Evolutionary conservation across 495 filamentous ascomycete species (phyloP), one percentile per base, ranked within the genome.

Genomic region (Viridothelium virens): DNA sequence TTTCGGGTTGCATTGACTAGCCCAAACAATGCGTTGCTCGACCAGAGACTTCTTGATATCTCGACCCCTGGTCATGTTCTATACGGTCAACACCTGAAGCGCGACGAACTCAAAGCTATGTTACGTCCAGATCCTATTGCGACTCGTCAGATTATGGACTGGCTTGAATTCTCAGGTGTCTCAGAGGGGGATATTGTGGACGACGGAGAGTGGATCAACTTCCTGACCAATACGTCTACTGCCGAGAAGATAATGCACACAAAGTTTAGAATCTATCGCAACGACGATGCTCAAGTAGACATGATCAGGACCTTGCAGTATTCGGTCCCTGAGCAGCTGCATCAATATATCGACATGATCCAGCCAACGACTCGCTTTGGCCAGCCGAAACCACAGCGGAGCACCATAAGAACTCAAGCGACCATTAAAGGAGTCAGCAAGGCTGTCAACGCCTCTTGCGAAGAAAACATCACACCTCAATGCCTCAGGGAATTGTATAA

Each of bases 1-100:
- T 72, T 77, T 62, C 70, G 73, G 62, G 76, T 77, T 63, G 76
- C 74, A 34, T 66, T 77, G 12, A 68, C 67, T 9, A 68, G 85
- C 67, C 76, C 82, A 37, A 83, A 83, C 44, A 75, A 79, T 33
- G 77, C 70, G 7, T 73, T 79, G 12, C 84, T 90, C 47, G 86
- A 90, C 72, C 77, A 85, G 65, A 80, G 75, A 25, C 79, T 89
- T 33, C 77, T 86, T 39, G 81, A 86, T 9, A 77, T 91, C 38
- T 86, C 86, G 18, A 85, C 83, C 2, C 89, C 88, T 2, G 78
- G 78, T 3, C 81, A 87, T 67, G 74, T 78, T 2, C 77, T 73
- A 3, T 90, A 90, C 73, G 88, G 89, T 1, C 74, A 82, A 61
- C 83, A 90, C 66, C 80, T 91, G 79, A 82, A 79, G 63, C 78